Evolutionary conservation across 768 basidiomycete genomes (phyloP).

Genomic region (Mycena haematopus): DNA sequence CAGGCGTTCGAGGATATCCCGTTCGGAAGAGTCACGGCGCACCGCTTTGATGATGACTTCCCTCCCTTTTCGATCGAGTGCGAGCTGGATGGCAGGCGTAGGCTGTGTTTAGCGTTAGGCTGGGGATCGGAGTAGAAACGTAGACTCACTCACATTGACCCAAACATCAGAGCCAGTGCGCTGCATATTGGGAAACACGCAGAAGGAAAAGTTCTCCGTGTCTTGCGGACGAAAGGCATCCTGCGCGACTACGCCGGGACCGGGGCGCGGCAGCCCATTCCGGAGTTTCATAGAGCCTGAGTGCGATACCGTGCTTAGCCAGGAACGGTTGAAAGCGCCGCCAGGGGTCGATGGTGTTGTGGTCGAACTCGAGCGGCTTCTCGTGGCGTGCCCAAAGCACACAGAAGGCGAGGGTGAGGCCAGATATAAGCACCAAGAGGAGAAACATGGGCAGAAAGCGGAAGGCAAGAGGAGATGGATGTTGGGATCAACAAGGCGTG

Average conservation of each 20-base stretch:
- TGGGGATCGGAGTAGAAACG: background rate
- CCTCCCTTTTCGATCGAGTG: background rate
- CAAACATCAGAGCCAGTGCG: background rate
- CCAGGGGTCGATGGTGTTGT: slow-evolving; percentile 2
- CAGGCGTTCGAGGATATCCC: background rate
- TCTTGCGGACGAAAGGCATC: slow-evolving; percentile 4
- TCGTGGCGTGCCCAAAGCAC: too few relatives aligned
- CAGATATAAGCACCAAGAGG: too few relatives aligned
- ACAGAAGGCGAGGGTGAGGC: too few relatives aligned
- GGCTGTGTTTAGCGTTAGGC: background rate
- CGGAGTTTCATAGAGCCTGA: background rate
- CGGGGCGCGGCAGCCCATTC: background rate
- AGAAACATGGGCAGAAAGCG: too few relatives aligned
- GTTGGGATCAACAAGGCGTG: too few relatives aligned
- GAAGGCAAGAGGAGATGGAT: too few relatives aligned
- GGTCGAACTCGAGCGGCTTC: background rate
- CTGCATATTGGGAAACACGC: background rate
- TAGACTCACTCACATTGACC: background rate
- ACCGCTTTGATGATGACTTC: slow-evolving; percentile 16
- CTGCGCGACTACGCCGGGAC: background rate
- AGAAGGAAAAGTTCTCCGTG: background rate
- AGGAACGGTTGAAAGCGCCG: background rate
- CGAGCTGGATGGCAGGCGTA: background rate
- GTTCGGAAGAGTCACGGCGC: background rate
- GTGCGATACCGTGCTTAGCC: background rate